Conservation (phyloP, 352 stramenopile species). For the Globisporangium perplexum region DNA sequence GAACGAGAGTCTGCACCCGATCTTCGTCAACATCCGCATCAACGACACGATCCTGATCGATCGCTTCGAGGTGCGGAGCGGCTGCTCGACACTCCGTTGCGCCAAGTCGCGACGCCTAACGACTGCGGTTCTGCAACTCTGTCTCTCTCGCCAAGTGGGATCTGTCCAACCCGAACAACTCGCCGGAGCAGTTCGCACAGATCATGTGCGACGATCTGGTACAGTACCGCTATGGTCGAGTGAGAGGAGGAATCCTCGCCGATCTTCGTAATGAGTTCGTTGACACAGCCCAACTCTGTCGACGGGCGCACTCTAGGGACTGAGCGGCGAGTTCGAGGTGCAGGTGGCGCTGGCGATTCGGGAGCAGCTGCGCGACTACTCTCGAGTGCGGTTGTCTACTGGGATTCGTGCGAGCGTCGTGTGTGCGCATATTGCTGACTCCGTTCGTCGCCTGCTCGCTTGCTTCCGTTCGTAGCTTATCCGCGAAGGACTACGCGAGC, state of each 20-base stretch:
- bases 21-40: conserved; percentile 77
- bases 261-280: neutral
- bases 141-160: conserved; percentile 36
- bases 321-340: conserved; percentile 74
- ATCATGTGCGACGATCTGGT: conserved; percentile 70
- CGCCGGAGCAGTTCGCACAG: conserved; percentile 60
- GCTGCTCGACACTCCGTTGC: neutral
- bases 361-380: conserved; percentile 73
- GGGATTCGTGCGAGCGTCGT: neutral
- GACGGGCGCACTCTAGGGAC: conserved; percentile 23
- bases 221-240: neutral
- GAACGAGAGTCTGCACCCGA: conserved; percentile 61
- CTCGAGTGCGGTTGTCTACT: conserved; percentile 27
- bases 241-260: neutral
- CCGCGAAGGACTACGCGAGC: conserved; percentile 59
- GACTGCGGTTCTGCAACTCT: neutral
- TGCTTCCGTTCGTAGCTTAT: conserved; percentile 38
- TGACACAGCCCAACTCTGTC: neutral
- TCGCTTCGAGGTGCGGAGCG: conserved; percentile 47
- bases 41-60: conserved; percentile 81
- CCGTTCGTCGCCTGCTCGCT: neutral
- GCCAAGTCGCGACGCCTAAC: neutral
- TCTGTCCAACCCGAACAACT: conserved; percentile 56
- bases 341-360: conserved; percentile 75
- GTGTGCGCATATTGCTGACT: neutral